Evolutionary conservation across 495 filamentous ascomycete species (phyloP), one percentile per base, ranked within the genome.

Genomic region (Daldinia bambusicola): DNA sequence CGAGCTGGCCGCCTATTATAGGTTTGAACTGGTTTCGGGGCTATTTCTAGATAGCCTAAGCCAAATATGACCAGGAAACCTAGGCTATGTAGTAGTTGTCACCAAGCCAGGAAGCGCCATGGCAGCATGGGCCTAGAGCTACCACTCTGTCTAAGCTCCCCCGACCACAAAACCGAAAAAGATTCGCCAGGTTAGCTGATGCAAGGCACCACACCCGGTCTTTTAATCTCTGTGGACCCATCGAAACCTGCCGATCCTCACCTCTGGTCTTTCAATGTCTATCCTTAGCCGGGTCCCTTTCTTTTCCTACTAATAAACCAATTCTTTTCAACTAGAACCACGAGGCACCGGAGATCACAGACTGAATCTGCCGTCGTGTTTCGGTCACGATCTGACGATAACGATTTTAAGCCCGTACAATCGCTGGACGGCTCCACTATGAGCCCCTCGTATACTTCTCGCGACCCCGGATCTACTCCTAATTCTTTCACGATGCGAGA

Each of bases 151-250:
- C 56, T 40, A 55, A 65, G 63, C 61, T 68, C 26, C 26, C 38
- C 56, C 53, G 10, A 51, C 60, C 32, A 26, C 26, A 26, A 26
- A 26, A 26, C 26, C 26, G 26, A 26, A 55, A 59, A 56, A 66
- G 66, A 41, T 62, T 66, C 57, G 57, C 51, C 43, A 63, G 55
- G 22, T 51, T 50, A 55, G 61, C 34, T 56, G 70, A 48, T 69
- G 70, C 70, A 73, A 69, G 66, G 70, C 61, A 69, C 51, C 51
- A 66, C 26, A 4, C 66, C 62, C 59, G 58, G 60, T 69, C 64
- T 66, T 73, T 73, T 73, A 73, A 69, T 73, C 70, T 73, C 70
- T 73, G 41, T 58, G 43, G 70, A 69, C 70, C 70, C 70, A 73
- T 73, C 62, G 18, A 66, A 74, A 62, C 48, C 45, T 55, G 74